Percentiles rank a stretch among this genome's conserved stretches.
Conservation (phyloP, 768 basidiomycete genomes). For the Udeniomyces megalosporus region DNA sequence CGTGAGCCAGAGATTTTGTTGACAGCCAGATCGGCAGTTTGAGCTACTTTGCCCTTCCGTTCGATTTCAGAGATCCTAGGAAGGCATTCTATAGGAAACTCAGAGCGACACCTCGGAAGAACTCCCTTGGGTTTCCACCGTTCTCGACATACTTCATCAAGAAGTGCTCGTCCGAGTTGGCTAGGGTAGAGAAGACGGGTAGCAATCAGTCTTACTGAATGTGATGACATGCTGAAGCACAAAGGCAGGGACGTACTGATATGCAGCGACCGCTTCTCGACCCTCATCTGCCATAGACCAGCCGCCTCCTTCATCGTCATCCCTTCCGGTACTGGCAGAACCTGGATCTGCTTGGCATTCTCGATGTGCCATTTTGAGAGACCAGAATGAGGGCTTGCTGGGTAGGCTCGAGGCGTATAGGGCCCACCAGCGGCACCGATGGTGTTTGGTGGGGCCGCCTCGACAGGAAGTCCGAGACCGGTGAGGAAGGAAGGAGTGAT, state of each 20-base stretch:
- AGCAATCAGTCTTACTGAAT: neutral
- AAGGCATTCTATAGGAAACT: constrained; percentile 1
- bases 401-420: neutral
- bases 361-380: constrained; percentile 4
- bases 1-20: too few species aligned
- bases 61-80: too few species aligned
- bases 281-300: constrained; percentile 11
- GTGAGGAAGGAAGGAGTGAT: constrained; percentile 6
- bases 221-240: too few species aligned
- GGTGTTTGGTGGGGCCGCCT: neutral
- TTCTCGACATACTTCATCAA: constrained; percentile 15
- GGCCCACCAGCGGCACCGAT: neutral
- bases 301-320: constrained; percentile 4
- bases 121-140: constrained; percentile 13
- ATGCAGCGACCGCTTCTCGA: neutral
- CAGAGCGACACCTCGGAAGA: constrained; percentile 5
- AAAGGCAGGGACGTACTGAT: neutral
- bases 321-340: constrained; percentile 9
- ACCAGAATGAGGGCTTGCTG: neutral
- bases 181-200: neutral
- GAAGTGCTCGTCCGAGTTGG: constrained; percentile 16
- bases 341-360: neutral
- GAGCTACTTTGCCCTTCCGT: too few species aligned
- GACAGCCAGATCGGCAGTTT: too few species aligned
- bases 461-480: neutral